Conservation (phyloP, 768 basidiomycete species). For the Phanerodontia chrysosporium region DNA sequence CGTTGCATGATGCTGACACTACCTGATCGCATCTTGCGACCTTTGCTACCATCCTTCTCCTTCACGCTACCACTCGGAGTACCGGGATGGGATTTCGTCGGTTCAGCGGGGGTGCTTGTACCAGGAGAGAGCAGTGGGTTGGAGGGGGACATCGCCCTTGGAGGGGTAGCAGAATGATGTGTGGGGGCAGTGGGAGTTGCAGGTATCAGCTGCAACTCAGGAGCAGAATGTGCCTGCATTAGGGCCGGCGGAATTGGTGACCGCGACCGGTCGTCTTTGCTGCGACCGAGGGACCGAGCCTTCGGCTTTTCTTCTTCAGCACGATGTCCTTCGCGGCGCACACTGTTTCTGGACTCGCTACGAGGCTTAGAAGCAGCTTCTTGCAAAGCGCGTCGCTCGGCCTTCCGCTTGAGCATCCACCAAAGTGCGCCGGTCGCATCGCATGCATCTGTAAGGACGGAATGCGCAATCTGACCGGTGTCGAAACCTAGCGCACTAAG, state of each 20-base stretch:
- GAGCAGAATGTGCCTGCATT: slow-evolving; percentile 7
- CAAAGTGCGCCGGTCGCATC: slow-evolving; percentile 88
- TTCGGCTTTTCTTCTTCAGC: slow-evolving; percentile 10
- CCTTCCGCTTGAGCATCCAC: slow-evolving; percentile 92
- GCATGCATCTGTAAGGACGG: slow-evolving; percentile 87
- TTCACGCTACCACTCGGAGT: slow-evolving; percentile 64
- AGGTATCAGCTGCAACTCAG: slow-evolving; percentile 58
- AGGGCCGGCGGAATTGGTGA: slow-evolving; percentile 22
- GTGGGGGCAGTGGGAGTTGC: slow-evolving; percentile 61
- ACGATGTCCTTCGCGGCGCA: not conserved
- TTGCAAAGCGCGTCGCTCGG: slow-evolving; percentile 54
- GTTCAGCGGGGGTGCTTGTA: slow-evolving; percentile 47
- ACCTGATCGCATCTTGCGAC: slow-evolving; percentile 67
- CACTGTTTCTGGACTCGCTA: slow-evolving; percentile 16
- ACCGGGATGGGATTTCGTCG: slow-evolving; percentile 57
- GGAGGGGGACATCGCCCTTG: slow-evolving; percentile 34
- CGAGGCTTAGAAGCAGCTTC: slow-evolving; percentile 26
- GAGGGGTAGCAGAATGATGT: slow-evolving; percentile 44
- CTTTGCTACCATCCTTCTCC: slow-evolving; percentile 52
- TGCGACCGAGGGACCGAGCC: slow-evolving; percentile 7
- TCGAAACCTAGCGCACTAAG: slow-evolving; percentile 83
- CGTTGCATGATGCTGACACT: slow-evolving; percentile 97
- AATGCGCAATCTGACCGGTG: slow-evolving; percentile 92
- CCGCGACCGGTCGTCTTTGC: slow-evolving; percentile 6
- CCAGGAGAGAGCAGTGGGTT: slow-evolving; percentile 46